Conservation (phyloP, 164 flowering plant genomes). For the Tinospora cordifolia region DNA sequence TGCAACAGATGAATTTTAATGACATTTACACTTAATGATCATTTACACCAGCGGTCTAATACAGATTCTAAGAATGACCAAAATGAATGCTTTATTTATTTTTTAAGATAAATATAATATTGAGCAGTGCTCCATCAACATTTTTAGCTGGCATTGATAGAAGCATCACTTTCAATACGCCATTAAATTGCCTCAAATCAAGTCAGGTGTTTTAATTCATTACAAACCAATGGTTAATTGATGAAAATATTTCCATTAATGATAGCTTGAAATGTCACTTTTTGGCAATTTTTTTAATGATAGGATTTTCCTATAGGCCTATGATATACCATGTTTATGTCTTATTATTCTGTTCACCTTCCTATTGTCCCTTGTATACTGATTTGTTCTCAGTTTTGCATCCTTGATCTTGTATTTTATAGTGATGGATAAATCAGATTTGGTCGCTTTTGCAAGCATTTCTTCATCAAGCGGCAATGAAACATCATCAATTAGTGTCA, state of each 20-base stretch:
- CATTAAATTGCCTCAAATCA: too few relatives aligned
- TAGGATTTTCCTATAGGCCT: neutral
- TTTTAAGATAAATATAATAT: neutral
- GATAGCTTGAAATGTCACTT: too few relatives aligned
- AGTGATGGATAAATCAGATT: constrained; percentile 21
- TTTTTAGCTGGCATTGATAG: too few relatives aligned
- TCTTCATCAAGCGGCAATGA: constrained; percentile 44
- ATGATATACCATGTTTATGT: neutral
- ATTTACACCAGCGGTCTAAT: neutral
- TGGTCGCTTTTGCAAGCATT: constrained; percentile 48
- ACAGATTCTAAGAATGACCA: neutral
- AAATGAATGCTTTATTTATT: neutral
- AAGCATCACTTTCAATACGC: too few relatives aligned
- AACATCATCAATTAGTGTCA: constrained; percentile 67
- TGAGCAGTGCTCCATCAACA: too few relatives aligned
- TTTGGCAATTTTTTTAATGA: neutral
- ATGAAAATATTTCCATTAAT: too few relatives aligned
- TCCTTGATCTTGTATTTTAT: neutral
- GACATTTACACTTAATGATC: neutral
- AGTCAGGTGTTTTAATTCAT: too few relatives aligned
- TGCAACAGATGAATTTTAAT: neutral
- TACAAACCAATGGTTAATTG: too few relatives aligned
- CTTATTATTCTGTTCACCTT: too few relatives aligned
- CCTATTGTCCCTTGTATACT: neutral
- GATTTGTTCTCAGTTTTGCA: neutral